These are phyloP conservation scores for Dactylellina cionopaga DNA, from an alignment of 2,329 filamentous ascomycete genomes.

Conservation along the genomic window DNA sequence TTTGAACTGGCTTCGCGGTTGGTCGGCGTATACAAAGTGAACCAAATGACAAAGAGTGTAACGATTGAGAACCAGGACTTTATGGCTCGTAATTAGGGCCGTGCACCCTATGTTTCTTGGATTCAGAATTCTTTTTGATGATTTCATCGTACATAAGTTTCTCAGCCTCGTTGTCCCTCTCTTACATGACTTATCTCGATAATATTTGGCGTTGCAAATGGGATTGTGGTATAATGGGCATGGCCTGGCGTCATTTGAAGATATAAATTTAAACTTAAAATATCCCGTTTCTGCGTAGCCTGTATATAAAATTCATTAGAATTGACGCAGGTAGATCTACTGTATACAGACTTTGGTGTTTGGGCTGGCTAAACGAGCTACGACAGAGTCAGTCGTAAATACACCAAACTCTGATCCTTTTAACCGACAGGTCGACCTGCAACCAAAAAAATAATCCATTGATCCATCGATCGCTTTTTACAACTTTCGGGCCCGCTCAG, in stretches of 20 bases:
- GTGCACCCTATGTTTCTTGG: neutral
- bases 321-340: slow-evolving; percentile 1
- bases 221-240: slow-evolving; percentile 35
- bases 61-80: slow-evolving; percentile 87
- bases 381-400: neutral
- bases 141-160: neutral
- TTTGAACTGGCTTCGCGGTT: slow-evolving; percentile 96
- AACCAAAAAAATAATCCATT: slow-evolving; percentile 44
- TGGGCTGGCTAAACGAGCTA: neutral
- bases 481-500: slow-evolving; percentile 24
- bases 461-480: slow-evolving; percentile 35
- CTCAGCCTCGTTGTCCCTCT: neutral
- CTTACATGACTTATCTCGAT: slow-evolving; percentile 30
- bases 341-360: neutral
- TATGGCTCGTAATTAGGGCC: slow-evolving; percentile 62
- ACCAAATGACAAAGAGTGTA: slow-evolving; percentile 96
- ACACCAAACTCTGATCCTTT: slow-evolving; percentile 8
- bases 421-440: slow-evolving; percentile 27
- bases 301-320: slow-evolving; percentile 22
- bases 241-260: slow-evolving; percentile 53
- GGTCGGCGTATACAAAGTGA: slow-evolving; percentile 99
- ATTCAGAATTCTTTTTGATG: neutral
- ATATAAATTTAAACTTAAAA: too few relatives aligned
- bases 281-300: too few relatives aligned
- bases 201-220: slow-evolving; percentile 32